These are phyloP conservation scores for Marasmius fiardii DNA, from an alignment of 1,284 basidiomycete species.

Conservation along the genomic window DNA sequence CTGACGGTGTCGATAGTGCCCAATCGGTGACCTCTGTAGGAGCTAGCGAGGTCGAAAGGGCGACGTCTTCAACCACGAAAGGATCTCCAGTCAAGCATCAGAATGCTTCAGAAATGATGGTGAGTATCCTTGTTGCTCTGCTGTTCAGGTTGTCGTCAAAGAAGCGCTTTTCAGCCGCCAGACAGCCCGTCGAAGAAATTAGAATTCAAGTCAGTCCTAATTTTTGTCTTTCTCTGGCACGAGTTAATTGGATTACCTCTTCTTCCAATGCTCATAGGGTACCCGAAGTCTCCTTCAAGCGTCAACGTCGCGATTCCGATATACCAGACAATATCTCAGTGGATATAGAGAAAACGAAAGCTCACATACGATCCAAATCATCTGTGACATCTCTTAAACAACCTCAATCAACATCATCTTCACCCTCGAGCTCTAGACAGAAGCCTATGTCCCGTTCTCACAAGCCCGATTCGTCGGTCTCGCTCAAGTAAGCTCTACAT, in stretches of 20 bases:
- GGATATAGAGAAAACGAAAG: constrained; percentile 21
- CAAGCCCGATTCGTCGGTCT: constrained; percentile 12
- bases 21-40: constrained; percentile 2
- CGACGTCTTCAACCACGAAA: neutral
- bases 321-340: constrained; percentile 17
- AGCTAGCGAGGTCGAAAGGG: constrained; percentile 2
- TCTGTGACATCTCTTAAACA: constrained; percentile 28
- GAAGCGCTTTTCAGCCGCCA: constrained; percentile 6
- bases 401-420: constrained; percentile 19
- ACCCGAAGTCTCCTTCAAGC: constrained; percentile 29
- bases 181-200: constrained; percentile 9
- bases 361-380: constrained; percentile 27
- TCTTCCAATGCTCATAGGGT: constrained; percentile 17
- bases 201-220: constrained; percentile 2
- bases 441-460: constrained; percentile 24
- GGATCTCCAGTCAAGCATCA: constrained; percentile 5
- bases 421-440: constrained; percentile 17
- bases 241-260: neutral
- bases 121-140: neutral
- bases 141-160: neutral
- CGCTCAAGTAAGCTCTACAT: constrained; percentile 2
- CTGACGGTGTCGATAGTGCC: neutral
- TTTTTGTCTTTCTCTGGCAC: neutral
- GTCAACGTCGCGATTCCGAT: constrained; percentile 25
- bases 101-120: constrained; percentile 13